These are phyloP conservation scores for Geotrichum klebahnii DNA, from an alignment of 1,139 yeast genomes.

Conservation along the genomic window DNA sequence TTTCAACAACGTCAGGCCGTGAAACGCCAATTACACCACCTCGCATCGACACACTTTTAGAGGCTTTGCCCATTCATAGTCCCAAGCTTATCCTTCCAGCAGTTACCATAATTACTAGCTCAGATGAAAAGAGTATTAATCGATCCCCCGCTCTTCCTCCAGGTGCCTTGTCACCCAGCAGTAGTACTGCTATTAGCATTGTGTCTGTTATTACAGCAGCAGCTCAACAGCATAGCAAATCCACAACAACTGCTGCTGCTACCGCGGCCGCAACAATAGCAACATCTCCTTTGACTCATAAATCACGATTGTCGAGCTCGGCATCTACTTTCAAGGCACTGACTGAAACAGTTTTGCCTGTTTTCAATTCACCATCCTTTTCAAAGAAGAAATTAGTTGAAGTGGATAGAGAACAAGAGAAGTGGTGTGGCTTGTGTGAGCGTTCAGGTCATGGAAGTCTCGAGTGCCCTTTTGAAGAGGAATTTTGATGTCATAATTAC, in stretches of 20 bases:
- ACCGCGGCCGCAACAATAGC: constrained; percentile 7
- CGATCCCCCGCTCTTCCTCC: constrained; percentile 6
- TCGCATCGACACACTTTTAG: constrained; percentile 4
- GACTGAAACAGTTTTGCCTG: background rate
- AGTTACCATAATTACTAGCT: background rate
- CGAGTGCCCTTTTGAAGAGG: constrained; percentile 81
- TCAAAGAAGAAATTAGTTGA: background rate
- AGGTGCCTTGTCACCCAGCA: constrained; percentile 5
- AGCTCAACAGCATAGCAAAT: constrained; percentile 3
- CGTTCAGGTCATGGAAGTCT: constrained; percentile 79
- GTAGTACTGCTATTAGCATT: constrained; percentile 8
- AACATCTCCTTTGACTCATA: constrained; percentile 1
- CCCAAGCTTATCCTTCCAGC: too few species aligned
- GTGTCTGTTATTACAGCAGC: constrained; percentile 17
- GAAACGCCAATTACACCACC: constrained; percentile 10
- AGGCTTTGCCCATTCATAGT: constrained; percentile 9
- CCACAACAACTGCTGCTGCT: constrained; percentile 5
- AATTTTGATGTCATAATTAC: constrained; percentile 35
- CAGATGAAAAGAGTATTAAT: background rate
- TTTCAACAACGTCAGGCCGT: constrained; percentile 2
- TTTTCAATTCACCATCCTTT: background rate
- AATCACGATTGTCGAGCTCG: constrained; percentile 2
- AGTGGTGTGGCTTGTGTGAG: constrained; percentile 93
- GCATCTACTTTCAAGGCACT: background rate
- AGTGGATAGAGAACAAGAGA: constrained; percentile 63